These are phyloP conservation scores for Penicillium paxilli DNA, from an alignment of 495 filamentous ascomycete species.

Conservation along the genomic window DNA sequence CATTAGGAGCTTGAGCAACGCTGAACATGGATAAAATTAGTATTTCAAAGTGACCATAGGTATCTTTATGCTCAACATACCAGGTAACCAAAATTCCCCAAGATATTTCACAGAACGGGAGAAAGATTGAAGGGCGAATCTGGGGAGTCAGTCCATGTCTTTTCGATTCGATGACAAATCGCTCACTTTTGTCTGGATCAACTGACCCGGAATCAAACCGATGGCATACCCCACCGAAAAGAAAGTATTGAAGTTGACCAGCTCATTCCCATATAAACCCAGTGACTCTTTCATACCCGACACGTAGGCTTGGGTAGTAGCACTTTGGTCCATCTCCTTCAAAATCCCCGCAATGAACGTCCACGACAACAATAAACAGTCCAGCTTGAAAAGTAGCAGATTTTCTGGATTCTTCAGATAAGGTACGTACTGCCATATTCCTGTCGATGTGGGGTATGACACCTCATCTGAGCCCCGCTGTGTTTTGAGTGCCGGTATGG, in stretches of 20 bases:
- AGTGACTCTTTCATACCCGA: constrained; percentile 9
- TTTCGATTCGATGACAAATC: not conserved
- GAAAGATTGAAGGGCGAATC: constrained; percentile 1
- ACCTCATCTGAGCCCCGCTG: not conserved
- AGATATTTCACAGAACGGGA: constrained; percentile 7
- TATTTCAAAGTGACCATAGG: not conserved
- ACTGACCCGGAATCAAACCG: constrained; percentile 4
- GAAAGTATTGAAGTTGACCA: constrained; percentile 4
- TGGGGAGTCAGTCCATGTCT: not conserved
- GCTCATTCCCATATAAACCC: constrained; percentile 4
- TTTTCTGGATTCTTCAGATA: constrained; percentile 3
- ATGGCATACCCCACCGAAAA: constrained; percentile 6
- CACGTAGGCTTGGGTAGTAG: constrained; percentile 3
- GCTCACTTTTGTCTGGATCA: constrained; percentile 7
- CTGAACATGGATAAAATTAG: not conserved
- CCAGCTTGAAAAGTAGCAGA: constrained; percentile 4
- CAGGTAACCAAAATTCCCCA: constrained; percentile 8
- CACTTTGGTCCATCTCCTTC: constrained; percentile 10
- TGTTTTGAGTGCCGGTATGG: not conserved
- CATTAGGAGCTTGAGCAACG: constrained; percentile 11
- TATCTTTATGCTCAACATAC: too few relatives aligned
- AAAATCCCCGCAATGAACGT: constrained; percentile 9
- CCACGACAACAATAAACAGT: constrained; percentile 8
- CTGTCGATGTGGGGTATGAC: not conserved
- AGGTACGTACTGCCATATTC: not conserved